Evolutionary conservation across 345 rosid genomes (phyloP).

Genomic region (Gossypium stocksii): DNA sequence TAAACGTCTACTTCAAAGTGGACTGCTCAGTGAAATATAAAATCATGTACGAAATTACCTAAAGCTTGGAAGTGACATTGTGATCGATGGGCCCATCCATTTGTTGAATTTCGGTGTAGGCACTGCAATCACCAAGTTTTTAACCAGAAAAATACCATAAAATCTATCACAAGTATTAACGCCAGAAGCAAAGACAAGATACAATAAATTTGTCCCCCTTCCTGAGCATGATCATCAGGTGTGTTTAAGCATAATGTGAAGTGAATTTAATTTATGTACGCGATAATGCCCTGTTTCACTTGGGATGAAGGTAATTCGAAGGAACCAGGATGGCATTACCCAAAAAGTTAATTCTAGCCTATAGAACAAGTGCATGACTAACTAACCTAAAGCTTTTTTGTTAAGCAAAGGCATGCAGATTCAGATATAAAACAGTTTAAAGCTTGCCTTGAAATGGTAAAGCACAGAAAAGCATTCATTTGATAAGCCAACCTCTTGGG

Average conservation of each 20-base stretch:
- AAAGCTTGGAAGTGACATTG: conserved; percentile 83
- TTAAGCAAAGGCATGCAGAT: neutral
- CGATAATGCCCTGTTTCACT: neutral
- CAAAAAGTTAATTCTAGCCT: too few relatives aligned
- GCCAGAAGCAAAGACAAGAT: neutral
- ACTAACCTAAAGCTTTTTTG: too few relatives aligned
- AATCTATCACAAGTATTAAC: neutral
- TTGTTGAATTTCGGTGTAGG: conserved; percentile 31
- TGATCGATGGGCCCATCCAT: conserved; percentile 68
- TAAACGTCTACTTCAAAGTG: conserved; percentile 6
- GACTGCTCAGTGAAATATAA: conserved; percentile 5
- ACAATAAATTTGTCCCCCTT: too few relatives aligned
- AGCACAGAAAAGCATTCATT: neutral
- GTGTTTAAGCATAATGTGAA: neutral
- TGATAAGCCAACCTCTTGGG: neutral
- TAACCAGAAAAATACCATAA: conserved; percentile 12
- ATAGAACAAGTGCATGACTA: too few relatives aligned
- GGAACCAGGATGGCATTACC: neutral
- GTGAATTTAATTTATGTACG: neutral
- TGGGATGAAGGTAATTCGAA: neutral
- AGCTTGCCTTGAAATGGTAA: neutral
- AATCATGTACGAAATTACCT: conserved; percentile 42
- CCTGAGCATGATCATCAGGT: neutral
- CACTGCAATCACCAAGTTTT: conserved; percentile 26
- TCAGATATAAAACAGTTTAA: neutral